phyloP scores from a whole-genome alignment of 176 grass and related monocot species.

The Puya raimondii region DNA sequence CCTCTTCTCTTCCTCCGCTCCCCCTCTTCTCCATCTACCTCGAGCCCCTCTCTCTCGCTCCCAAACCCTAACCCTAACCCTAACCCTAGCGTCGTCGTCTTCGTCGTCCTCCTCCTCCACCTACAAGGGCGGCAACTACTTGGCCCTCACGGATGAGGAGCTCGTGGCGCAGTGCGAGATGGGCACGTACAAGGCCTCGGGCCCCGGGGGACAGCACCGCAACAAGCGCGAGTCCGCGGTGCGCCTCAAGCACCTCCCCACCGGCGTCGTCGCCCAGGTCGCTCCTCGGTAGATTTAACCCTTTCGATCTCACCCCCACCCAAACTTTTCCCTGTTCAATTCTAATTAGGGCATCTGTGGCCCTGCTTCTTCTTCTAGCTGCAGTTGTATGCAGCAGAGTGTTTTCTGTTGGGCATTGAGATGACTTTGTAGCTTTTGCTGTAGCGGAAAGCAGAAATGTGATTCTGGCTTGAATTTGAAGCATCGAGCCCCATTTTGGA shows the following conservation, averaged over 20 bases:
- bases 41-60: constrained; percentile 9
- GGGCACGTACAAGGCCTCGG: constrained; percentile 82
- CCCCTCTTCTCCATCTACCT: neutral
- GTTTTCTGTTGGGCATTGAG: neutral
- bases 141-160: constrained; percentile 57
- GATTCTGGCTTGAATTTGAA: no score
- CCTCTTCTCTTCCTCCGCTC: constrained; percentile 19
- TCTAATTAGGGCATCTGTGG: neutral
- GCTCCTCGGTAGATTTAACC: no score
- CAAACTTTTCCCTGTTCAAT: no score
- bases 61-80: constrained; percentile 4
- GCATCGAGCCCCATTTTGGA: no score
- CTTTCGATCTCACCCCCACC: neutral
- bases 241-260: constrained; percentile 67
- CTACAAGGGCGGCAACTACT: constrained; percentile 29
- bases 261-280: constrained; percentile 80
- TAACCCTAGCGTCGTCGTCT: neutral
- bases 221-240: constrained; percentile 96
- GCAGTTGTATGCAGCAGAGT: no score
- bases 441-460: no score
- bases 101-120: constrained; percentile 15
- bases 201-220: constrained; percentile 90
- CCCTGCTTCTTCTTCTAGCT: no score
- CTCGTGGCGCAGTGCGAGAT: constrained; percentile 80
- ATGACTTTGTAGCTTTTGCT: no score